Conservation (phyloP, 176 grass and related monocot species). For the Carex parvula region DNA sequence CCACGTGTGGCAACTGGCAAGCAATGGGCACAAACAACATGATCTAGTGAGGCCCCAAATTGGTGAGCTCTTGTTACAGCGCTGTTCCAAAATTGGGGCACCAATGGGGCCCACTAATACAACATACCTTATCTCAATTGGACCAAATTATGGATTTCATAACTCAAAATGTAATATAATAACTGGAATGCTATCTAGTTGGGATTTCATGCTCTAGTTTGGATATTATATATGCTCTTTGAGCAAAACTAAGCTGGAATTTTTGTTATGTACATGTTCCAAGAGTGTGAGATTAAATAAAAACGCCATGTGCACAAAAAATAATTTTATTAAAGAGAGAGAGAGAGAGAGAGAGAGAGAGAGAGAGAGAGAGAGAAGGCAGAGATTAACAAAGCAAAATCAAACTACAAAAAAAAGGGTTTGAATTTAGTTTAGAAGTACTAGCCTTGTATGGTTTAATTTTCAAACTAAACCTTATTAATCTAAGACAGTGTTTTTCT, state of each 20-base stretch:
- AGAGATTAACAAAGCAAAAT: background rate
- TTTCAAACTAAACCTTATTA: background rate
- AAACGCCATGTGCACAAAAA: background rate
- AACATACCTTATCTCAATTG: constrained; percentile 5
- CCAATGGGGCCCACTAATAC: constrained; percentile 23
- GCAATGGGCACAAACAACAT: too few species aligned
- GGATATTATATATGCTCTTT: background rate
- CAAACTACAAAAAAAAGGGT: background rate
- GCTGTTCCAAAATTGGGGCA: constrained; percentile 9
- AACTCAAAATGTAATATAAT: constrained; percentile 4
- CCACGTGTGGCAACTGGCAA: too few species aligned
- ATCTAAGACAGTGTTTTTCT: background rate
- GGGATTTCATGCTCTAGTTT: background rate
- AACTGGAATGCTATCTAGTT: constrained; percentile 2
- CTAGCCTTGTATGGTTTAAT: background rate
- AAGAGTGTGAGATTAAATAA: background rate
- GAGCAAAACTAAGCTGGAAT: background rate
- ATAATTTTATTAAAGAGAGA: too few species aligned
- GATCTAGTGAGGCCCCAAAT: too few species aligned
- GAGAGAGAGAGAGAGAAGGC: too few species aligned
- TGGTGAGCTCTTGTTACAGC: background rate
- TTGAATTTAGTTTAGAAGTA: background rate
- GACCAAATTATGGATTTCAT: constrained; percentile 24
- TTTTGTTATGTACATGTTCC: constrained; percentile 7
- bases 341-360: too few species aligned